Evolutionary conservation across 192 early-diverging fungal species (phyloP), one percentile per base, ranked within the genome.

Genomic region (Coemansia sp.): DNA sequence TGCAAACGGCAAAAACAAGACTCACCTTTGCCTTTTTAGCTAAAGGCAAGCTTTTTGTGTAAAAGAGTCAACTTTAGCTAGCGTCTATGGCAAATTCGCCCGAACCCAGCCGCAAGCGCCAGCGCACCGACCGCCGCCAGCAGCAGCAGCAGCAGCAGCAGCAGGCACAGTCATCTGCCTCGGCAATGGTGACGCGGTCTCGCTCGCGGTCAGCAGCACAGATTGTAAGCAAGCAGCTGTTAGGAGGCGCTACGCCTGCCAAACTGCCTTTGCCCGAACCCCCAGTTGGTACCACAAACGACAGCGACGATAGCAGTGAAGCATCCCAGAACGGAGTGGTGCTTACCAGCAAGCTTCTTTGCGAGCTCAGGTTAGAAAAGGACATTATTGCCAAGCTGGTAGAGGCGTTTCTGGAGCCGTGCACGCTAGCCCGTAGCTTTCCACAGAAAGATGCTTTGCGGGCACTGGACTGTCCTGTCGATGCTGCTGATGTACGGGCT

Each of bases 401-500:
- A 5, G 38, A 46, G 37, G 64, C 66, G 10, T 77, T 77, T 28
- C 56, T 64, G 3, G 74, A 77, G 10, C 74, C 74, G 28, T 77
- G 74, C 32, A 64, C 61, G 31, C 54, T 77, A 42, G 74, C 74
- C 11, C 68, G 64, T 32, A 71, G 74, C 60, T 80, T 80, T 48
- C 67, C 66, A 7, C 71, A 75, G 36, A 41, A 40, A 6, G 50
- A 75, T 40, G 23, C 57, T 3, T 54, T 11, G 10, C 51, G 53
- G 36, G 63, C 60, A 1, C 36, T 51, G 50, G 20, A 61, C 10
- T 80, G 78, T 20, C 78, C 78, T 10, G 71, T 80, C 28, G 70
- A 80, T 26, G 58, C 70, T 3, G 40, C 47, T 0, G 70, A 72
- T 43, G 76, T 66, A 51, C 59, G 57, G 43, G 44, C 40, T 18